Conservation (phyloP, 108 stramenopile species). For the Pseudonitzschia pungens region DNA sequence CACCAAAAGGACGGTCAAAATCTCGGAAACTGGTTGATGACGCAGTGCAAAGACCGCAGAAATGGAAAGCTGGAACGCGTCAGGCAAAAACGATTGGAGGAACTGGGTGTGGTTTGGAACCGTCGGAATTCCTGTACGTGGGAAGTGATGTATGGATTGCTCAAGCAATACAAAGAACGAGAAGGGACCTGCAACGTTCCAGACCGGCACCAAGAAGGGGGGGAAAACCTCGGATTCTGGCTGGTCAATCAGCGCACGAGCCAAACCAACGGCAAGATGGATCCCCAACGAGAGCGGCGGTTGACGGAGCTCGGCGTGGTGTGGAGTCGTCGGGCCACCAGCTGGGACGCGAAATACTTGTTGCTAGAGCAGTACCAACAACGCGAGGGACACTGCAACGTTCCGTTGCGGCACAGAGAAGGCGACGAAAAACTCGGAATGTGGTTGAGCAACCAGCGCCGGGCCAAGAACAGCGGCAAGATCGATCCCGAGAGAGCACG, state of each 20-base stretch:
- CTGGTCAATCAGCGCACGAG: constrained; percentile 1
- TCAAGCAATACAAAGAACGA: background rate
- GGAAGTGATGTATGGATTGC: background rate
- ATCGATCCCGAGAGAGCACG: background rate
- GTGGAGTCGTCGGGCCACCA: background rate
- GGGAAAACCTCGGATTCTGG: constrained; percentile 9
- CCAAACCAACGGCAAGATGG: background rate
- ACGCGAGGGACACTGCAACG: background rate
- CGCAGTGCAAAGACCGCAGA: background rate
- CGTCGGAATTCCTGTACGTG: background rate
- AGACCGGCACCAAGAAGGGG: background rate
- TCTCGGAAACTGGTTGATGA: background rate
- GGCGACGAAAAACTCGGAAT: constrained; percentile 14
- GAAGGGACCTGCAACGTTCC: constrained; percentile 1
- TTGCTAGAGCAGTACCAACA: background rate
- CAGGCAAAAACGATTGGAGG: constrained; percentile 3
- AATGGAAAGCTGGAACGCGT: background rate
- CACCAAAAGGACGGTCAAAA: constrained; percentile 4
- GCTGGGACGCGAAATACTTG: background rate
- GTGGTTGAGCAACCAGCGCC: background rate
- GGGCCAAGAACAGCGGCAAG: background rate
- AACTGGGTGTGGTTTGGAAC: constrained; percentile 9
- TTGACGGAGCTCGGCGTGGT: constrained; percentile 7
- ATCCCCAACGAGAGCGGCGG: background rate
- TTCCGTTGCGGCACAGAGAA: constrained; percentile 3